A percentile compares a stretch with the other conserved stretches of the same genome.
Conservation (phyloP, 176 grass and related monocot genomes). For the Panicum miliaceum region DNA sequence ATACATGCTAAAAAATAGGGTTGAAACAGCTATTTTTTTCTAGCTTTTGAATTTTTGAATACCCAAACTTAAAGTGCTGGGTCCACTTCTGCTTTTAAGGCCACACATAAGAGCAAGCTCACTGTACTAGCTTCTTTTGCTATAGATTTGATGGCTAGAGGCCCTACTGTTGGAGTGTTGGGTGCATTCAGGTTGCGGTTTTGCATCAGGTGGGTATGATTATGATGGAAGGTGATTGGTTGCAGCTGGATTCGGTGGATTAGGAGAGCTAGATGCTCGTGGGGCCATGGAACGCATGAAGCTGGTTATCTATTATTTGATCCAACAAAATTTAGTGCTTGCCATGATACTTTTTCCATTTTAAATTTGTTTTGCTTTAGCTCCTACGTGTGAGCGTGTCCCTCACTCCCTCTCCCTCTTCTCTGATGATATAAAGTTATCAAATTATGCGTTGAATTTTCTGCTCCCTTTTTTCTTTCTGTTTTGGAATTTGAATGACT, state of each 20-base stretch:
- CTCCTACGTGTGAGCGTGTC: not conserved
- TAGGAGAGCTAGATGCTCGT: not conserved
- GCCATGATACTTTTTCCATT: not conserved
- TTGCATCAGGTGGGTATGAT: slow-evolving; percentile 19
- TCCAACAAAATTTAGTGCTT: not conserved
- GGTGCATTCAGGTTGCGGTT: not conserved
- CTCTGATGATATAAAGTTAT: not conserved
- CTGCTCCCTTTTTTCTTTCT: not conserved
- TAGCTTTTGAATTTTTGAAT: too few species aligned
- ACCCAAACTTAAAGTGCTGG: too few species aligned
- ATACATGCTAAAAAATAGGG: too few species aligned
- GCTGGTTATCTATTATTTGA: not conserved
- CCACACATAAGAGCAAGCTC: not conserved
- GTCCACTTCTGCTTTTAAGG: too few species aligned
- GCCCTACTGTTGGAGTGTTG: not conserved
- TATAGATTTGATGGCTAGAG: not conserved
- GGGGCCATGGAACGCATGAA: not conserved
- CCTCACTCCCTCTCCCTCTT: not conserved
- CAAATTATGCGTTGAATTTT: not conserved
- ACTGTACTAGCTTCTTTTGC: not conserved
- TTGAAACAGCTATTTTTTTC: too few species aligned
- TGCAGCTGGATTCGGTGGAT: not conserved
- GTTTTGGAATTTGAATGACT: not conserved
- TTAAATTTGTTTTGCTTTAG: not conserved
- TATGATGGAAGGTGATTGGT: slow-evolving; percentile 4